Evolutionary conservation across 768 basidiomycete genomes (phyloP), one percentile per base, ranked within the genome.

Genomic region (Collybia sordida): DNA sequence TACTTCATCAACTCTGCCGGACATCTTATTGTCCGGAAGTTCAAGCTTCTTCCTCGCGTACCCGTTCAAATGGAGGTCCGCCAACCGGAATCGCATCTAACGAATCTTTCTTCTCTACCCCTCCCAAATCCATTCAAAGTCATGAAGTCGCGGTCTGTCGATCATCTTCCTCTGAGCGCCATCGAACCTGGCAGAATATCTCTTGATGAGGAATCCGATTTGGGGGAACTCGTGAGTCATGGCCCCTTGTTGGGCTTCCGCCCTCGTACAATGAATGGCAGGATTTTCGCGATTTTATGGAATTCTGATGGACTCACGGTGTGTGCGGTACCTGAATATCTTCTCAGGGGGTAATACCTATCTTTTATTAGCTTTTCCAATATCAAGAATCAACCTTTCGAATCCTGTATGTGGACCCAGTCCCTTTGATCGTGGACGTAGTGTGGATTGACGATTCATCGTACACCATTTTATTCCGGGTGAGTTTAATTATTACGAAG

Each of bases 91-190:
- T 59, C 70, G 40, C 59, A 67, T 34, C 54, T 53, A 35, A 60
- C 54, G 42, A 61, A 65, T 51, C 49, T 60, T 27, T 51, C 60
- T 22, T 54, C 70, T 8, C 61, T 82, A n/a, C 72, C 74, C 0
- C 66, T 87, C n/a, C 72, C 85, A 6, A 86, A 83, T 52, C 77
- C 83, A 3, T 83, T 90, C 71, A 90, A 83, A 60, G 68, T 73
- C 1, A 71, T 80, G 12, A 72, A 72, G 47, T 68, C 68, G 22
- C 72, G 62, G n/a, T 79, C 81, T n/a, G 58, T 72, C 0, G 85
- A 86, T 24, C 70, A 73, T 45, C 44, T 79, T 2, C 38, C 56
- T 47, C 15, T 54, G 49, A 51, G 50, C 39, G 24, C 58, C 52
- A 54, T 58, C 39, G 53, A 52, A 49, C 27, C 47, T 11, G 65